A percentile compares a stretch with the other conserved stretches of the same genome.
Conservation (phyloP, 2,329 filamentous ascomycete species). For the Monilinia fructigena region DNA sequence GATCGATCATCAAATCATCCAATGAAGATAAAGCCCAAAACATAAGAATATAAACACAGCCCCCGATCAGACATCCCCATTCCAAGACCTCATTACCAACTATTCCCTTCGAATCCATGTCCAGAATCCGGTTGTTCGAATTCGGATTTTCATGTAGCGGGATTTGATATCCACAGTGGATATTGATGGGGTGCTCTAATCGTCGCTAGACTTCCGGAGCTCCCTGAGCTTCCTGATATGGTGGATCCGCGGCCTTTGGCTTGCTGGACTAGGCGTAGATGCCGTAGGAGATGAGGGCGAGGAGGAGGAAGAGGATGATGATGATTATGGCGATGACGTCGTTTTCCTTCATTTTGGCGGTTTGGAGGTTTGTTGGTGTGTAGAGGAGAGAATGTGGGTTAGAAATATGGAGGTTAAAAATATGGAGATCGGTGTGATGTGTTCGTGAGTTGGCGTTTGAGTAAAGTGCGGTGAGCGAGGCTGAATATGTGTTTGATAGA, state of each 20-base stretch:
- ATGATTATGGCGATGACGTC: constrained; percentile 68
- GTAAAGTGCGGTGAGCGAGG: constrained; percentile 31
- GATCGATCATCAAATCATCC: too few relatives aligned
- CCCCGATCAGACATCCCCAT: too few relatives aligned
- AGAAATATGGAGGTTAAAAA: not conserved
- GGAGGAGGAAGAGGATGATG: constrained; percentile 63
- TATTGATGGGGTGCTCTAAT: constrained; percentile 22
- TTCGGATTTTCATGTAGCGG: too few relatives aligned
- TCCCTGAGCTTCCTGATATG: constrained; percentile 27
- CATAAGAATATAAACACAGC: too few relatives aligned
- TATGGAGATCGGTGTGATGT: not conserved
- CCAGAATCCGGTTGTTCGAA: too few relatives aligned
- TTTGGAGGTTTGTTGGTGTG: constrained; percentile 16
- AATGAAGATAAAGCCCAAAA: too few relatives aligned
- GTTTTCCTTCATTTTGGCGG: constrained; percentile 59
- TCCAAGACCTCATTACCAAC: too few relatives aligned
- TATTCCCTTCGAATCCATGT: too few relatives aligned
- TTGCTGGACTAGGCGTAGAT: constrained; percentile 60
- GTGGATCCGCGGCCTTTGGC: constrained; percentile 39
- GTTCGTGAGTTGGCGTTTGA: not conserved
- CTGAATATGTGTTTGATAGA: not conserved
- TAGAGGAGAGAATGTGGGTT: not conserved
- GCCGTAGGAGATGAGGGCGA: constrained; percentile 60
- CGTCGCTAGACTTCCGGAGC: constrained; percentile 35
- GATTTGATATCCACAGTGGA: too few relatives aligned